Percentiles rank a stretch among this genome's conserved stretches.
These are phyloP conservation scores for Lodderomyces theae DNA, from an alignment of 1,139 yeast species.

Conservation along the genomic window DNA sequence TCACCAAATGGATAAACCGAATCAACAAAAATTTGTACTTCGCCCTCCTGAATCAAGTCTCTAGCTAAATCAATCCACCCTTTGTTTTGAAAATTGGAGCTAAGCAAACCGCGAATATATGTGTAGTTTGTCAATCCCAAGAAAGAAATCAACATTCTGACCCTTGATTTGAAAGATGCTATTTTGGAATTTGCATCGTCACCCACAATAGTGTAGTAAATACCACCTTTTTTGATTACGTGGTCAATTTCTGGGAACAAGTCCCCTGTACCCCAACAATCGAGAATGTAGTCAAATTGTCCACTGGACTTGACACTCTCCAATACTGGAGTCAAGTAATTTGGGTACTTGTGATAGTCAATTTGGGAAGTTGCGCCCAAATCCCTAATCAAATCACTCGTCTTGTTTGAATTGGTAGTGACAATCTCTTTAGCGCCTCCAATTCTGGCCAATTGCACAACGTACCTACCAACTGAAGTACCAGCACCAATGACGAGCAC, in stretches of 20 bases:
- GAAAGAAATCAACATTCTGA: constrained; percentile 6
- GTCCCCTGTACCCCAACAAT: constrained; percentile 28
- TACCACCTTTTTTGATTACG: constrained; percentile 37
- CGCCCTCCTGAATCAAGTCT: constrained; percentile 37
- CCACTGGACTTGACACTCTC: constrained; percentile 21
- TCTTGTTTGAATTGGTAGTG: constrained; percentile 31
- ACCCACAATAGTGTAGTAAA: constrained; percentile 52
- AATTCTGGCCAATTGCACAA: constrained; percentile 55
- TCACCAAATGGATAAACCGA: constrained; percentile 49
- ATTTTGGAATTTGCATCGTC: constrained; percentile 7
- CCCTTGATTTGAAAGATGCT: not conserved
- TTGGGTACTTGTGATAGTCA: constrained; percentile 42
- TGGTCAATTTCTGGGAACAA: constrained; percentile 22
- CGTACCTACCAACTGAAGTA: constrained; percentile 65
- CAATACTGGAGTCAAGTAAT: constrained; percentile 22
- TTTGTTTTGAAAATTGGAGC: not conserved
- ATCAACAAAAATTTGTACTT: constrained; percentile 50
- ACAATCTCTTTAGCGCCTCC: constrained; percentile 47
- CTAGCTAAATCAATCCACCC: constrained; percentile 10
- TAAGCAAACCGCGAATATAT: constrained; percentile 11
- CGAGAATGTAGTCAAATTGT: constrained; percentile 34
- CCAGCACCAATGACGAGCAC: constrained; percentile 72
- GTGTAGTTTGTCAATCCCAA: constrained; percentile 16
- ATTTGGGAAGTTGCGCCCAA: constrained; percentile 54
- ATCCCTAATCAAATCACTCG: constrained; percentile 38